Conservation (phyloP, 805 yeast species). For the Grigorovia humatica region DNA sequence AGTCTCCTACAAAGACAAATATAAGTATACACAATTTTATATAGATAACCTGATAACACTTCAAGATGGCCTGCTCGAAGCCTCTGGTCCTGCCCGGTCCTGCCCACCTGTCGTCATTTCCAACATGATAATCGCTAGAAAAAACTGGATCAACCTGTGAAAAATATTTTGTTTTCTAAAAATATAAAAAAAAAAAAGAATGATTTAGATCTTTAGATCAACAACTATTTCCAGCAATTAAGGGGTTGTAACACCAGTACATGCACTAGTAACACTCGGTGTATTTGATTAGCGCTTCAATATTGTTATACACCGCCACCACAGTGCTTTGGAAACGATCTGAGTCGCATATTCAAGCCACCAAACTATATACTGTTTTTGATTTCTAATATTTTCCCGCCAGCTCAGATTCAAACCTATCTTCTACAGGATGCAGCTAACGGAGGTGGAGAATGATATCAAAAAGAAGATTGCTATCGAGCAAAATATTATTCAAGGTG, state of each 20-base stretch:
- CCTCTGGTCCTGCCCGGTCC: neutral
- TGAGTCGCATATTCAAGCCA: neutral
- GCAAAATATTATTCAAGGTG: constrained; percentile 77
- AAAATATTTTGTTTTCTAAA: too few species aligned
- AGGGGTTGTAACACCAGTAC: neutral
- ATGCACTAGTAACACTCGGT: neutral
- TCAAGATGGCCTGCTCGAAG: neutral
- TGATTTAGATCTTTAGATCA: neutral
- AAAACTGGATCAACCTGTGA: neutral
- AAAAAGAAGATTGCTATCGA: constrained; percentile 81
- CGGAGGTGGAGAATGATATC: constrained; percentile 46
- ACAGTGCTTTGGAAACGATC: neutral
- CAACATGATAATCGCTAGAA: neutral
- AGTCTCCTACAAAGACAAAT: neutral
- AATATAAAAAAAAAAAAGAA: too few species aligned
- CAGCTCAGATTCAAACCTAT: neutral
- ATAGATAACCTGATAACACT: too few species aligned
- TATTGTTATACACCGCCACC: too few species aligned
- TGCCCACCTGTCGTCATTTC: too few species aligned
- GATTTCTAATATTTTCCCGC: neutral
- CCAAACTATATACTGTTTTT: neutral
- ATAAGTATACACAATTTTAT: neutral
- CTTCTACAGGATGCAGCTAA: constrained; percentile 6
- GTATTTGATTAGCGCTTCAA: neutral
- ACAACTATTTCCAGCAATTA: neutral